Conservation (phyloP, 1,284 basidiomycete species). For the Ceratobasidium papillatum region DNA sequence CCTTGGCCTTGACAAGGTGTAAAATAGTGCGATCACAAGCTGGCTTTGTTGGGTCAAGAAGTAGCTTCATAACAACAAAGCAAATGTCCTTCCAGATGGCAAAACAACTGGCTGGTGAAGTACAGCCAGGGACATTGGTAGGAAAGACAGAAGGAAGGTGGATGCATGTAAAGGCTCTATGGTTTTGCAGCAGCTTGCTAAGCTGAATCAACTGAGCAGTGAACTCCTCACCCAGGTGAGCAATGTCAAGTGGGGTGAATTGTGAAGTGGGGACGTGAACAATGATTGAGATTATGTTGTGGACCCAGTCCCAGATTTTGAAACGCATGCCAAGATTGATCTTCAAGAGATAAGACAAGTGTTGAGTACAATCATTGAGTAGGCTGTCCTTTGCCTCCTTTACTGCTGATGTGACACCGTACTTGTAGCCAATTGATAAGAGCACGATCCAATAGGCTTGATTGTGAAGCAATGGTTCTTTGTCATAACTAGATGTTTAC, state of each 20-base stretch:
- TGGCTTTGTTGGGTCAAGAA: neutral
- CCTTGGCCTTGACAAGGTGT: neutral
- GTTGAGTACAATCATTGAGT: neutral
- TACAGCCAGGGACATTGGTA: neutral
- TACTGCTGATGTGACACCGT: neutral
- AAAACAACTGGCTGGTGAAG: neutral
- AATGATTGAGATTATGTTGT: neutral
- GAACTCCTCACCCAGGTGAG: neutral
- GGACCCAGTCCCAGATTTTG: neutral
- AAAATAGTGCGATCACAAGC: neutral
- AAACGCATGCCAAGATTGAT: neutral
- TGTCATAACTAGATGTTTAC: too few species aligned
- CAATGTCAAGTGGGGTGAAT: neutral
- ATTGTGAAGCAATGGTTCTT: neutral
- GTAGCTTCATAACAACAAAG: neutral
- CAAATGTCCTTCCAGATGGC: neutral
- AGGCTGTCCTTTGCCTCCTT: neutral
- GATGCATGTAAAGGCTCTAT: neutral
- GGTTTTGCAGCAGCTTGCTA: neutral
- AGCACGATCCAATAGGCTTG: neutral
- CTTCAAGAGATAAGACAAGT: neutral
- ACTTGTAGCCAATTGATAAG: neutral
- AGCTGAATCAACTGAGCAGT: neutral
- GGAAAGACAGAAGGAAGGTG: neutral
- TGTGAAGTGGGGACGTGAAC: neutral